Conservation (phyloP, 352 stramenopile genomes). For the Phytophthora constricta region DNA sequence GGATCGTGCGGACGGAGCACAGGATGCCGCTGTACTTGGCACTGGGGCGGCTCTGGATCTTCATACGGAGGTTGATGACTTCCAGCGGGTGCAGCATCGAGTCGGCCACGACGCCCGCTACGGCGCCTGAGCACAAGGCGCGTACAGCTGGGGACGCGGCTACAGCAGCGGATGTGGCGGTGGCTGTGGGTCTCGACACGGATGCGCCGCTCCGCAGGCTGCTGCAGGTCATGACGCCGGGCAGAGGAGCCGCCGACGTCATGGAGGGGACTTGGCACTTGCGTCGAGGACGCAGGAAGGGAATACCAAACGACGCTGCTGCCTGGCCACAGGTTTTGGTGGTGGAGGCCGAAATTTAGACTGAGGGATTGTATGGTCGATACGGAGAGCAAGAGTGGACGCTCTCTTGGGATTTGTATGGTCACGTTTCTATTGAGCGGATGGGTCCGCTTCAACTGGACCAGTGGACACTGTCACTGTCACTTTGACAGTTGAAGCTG, state of each 20-base stretch:
- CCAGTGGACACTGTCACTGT: no score
- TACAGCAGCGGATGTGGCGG: slow-evolving; percentile 39
- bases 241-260: slow-evolving; percentile 12
- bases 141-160: slow-evolving; percentile 54
- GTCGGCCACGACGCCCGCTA: slow-evolving; percentile 78
- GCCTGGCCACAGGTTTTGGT: slow-evolving; percentile 3
- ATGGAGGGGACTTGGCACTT: slow-evolving; percentile 5
- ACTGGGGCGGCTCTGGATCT: slow-evolving; percentile 64
- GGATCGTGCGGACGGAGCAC: slow-evolving; percentile 65
- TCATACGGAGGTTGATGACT: slow-evolving; percentile 87
- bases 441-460: no score
- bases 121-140: slow-evolving; percentile 71
- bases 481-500: no score
- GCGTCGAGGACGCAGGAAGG: slow-evolving; percentile 3
- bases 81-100: slow-evolving; percentile 81
- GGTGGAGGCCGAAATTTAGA: background rate
- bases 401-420: background rate
- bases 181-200: slow-evolving; percentile 26
- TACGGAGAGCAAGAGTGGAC: background rate
- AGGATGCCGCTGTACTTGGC: slow-evolving; percentile 72
- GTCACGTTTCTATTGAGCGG: background rate
- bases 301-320: background rate
- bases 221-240: slow-evolving; percentile 38
- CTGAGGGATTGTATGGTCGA: background rate
- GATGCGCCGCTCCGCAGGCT: slow-evolving; percentile 19